A percentile compares a stretch with the other conserved stretches of the same genome.
phyloP scores from a whole-genome alignment of 73 alveolate genomes.

The Effrenium voratum region DNA sequence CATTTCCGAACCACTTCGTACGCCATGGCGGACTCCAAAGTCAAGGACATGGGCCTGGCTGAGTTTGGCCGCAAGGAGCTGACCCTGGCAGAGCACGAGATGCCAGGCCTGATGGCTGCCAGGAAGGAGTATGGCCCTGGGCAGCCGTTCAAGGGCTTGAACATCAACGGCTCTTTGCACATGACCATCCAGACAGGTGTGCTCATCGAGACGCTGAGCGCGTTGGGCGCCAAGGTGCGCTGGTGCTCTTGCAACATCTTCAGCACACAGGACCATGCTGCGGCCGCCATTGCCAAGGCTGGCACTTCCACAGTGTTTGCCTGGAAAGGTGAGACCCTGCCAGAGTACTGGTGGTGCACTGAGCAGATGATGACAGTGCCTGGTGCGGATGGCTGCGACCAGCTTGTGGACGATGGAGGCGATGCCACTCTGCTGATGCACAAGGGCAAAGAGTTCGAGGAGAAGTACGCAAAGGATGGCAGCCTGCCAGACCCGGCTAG shows the following conservation, averaged over 20 bases:
- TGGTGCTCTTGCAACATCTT: slow-evolving; percentile 99
- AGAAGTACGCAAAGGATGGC: slow-evolving; percentile 96
- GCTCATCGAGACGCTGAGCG: slow-evolving; percentile 98
- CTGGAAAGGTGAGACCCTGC: slow-evolving; percentile 98
- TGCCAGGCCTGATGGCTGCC: slow-evolving; percentile 99
- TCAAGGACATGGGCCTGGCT: slow-evolving; percentile 97
- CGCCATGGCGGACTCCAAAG: slow-evolving; percentile 95
- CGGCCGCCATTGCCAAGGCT: slow-evolving; percentile 98
- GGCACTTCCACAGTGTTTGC: slow-evolving; percentile 98
- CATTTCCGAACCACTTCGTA: too few species aligned
- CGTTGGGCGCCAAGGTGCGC: slow-evolving; percentile 98
- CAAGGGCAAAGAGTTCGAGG: slow-evolving; percentile 97
- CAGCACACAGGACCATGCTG: slow-evolving; percentile 99
- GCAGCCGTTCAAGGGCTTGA: slow-evolving; percentile 97
- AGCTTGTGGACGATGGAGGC: slow-evolving; percentile 99
- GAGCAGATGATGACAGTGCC: slow-evolving; percentile 98
- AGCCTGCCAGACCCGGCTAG: slow-evolving; percentile 96
- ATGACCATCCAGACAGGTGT: slow-evolving; percentile 99
- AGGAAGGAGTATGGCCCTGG: slow-evolving; percentile 98
- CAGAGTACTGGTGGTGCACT: slow-evolving; percentile 99
- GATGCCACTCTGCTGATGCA: slow-evolving; percentile 98
- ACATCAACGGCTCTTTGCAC: slow-evolving; percentile 98
- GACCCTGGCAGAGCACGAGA: slow-evolving; percentile 98
- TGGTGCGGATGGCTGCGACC: slow-evolving; percentile 97
- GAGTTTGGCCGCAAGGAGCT: slow-evolving; percentile 99